These are phyloP conservation scores for Punctularia strigosozonata DNA, from an alignment of 768 basidiomycete species.

Conservation along the genomic window DNA sequence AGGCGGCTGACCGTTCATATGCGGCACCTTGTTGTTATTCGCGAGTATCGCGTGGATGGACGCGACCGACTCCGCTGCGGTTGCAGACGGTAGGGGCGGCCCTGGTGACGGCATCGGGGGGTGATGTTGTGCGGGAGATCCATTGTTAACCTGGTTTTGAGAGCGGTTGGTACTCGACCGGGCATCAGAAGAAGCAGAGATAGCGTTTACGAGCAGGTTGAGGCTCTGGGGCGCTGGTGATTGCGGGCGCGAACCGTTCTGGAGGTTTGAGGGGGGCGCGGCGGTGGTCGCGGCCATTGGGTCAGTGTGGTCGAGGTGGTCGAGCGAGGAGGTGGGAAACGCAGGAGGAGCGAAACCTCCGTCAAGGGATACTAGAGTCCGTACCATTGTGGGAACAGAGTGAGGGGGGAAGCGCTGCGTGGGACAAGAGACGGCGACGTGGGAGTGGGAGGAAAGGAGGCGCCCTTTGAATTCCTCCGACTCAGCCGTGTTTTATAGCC, in stretches of 20 bases:
- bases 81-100: slow-evolving; percentile 15
- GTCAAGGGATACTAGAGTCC: too few species aligned
- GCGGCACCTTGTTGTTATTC: slow-evolving; percentile 20
- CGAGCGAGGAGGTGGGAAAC: too few species aligned
- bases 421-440: too few species aligned
- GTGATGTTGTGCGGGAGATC: slow-evolving; percentile 10
- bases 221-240: slow-evolving; percentile 27
- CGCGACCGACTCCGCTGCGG: slow-evolving; percentile 16
- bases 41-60: slow-evolving; percentile 28
- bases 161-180: slow-evolving; percentile 20
- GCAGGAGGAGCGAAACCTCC: too few species aligned
- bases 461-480: too few species aligned
- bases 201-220: slow-evolving; percentile 24
- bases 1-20: slow-evolving; percentile 18
- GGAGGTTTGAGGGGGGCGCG: slow-evolving; percentile 28
- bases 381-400: too few species aligned
- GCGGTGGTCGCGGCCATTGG: slow-evolving; percentile 21
- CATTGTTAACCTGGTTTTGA: slow-evolving; percentile 19
- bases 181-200: slow-evolving; percentile 15
- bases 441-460: too few species aligned
- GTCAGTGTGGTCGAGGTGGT: not conserved
- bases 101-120: slow-evolving; percentile 19
- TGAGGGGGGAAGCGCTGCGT: too few species aligned
- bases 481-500: too few species aligned
- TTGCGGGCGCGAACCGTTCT: slow-evolving; percentile 40